Evolutionary conservation across 768 basidiomycete species (phyloP).

Genomic region (Podaxis sp.): DNA sequence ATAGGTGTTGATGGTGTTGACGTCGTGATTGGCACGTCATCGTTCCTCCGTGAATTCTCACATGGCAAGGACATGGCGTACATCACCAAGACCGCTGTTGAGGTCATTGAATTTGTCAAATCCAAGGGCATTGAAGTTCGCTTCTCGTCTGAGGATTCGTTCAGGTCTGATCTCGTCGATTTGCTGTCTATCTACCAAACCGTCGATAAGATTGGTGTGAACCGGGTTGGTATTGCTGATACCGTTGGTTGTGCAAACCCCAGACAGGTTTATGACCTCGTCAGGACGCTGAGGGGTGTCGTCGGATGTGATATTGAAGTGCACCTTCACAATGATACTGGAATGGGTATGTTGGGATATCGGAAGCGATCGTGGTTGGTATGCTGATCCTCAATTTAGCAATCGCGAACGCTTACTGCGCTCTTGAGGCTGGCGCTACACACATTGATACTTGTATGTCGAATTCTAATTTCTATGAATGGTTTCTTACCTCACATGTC

Average conservation of each 20-base stretch:
- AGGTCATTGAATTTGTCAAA: constrained; percentile 99
- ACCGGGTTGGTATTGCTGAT: constrained; percentile 98
- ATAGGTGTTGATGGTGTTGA: constrained; percentile 98
- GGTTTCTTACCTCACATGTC: constrained; percentile 11
- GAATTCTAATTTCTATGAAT: background rate
- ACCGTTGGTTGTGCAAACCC: constrained; percentile 99
- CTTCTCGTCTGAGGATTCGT: constrained; percentile 99
- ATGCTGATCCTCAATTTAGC: constrained; percentile 41
- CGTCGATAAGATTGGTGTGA: constrained; percentile 98
- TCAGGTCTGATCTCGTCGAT: constrained; percentile 99
- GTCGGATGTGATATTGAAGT: constrained; percentile 98
- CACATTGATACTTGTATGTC: constrained; percentile 94
- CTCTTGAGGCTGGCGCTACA: constrained; percentile 97
- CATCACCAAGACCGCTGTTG: constrained; percentile 98
- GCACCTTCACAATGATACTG: constrained; percentile 98
- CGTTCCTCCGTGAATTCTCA: constrained; percentile 98
- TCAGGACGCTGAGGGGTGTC: constrained; percentile 93
- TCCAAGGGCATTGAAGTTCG: constrained; percentile 99
- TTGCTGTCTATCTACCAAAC: constrained; percentile 98
- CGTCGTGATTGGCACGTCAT: constrained; percentile 98
- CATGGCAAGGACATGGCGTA: constrained; percentile 99
- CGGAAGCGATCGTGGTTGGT: background rate
- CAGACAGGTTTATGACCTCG: constrained; percentile 96
- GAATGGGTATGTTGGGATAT: constrained; percentile 60
- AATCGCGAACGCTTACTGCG: constrained; percentile 97